Percentiles rank a stretch among this genome's conserved stretches.
Conservation (phyloP, 2,329 filamentous ascomycete species). For the Exserohilum rostratum region DNA sequence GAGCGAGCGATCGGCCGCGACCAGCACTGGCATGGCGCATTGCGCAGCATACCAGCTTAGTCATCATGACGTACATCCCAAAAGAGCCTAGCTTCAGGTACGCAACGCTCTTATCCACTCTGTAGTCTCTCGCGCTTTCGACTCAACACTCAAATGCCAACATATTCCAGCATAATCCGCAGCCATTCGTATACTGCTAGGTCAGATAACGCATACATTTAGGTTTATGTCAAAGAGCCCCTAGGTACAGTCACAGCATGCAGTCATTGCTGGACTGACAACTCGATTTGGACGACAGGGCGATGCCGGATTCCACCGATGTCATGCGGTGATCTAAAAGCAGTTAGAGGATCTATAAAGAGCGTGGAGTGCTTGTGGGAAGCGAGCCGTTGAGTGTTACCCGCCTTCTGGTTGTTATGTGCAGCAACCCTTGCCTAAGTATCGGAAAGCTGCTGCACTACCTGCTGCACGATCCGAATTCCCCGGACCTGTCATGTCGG, state of each 20-base stretch:
- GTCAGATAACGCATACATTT: not conserved
- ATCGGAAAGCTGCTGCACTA: constrained; percentile 16
- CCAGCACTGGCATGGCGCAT: not conserved
- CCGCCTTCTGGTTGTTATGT: constrained; percentile 18
- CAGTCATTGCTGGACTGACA: constrained; percentile 3
- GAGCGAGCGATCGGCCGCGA: constrained; percentile 9
- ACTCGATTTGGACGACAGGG: not conserved
- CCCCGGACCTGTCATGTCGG: constrained; percentile 5
- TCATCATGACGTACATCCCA: constrained; percentile 23
- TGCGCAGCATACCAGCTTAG: constrained; percentile 17
- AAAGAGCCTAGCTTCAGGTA: constrained; percentile 12
- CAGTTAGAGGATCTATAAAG: constrained; percentile 5
- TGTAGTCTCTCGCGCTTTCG: constrained; percentile 12
- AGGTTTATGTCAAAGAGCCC: not conserved
- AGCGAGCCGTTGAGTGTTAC: constrained; percentile 18
- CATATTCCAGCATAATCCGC: constrained; percentile 10
- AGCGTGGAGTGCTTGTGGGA: constrained; percentile 11
- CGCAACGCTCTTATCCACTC: constrained; percentile 9
- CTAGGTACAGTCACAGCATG: not conserved
- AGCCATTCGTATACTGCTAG: not conserved
- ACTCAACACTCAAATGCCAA: constrained; percentile 13
- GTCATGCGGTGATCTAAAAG: constrained; percentile 3
- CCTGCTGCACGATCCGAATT: constrained; percentile 14
- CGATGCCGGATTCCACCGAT: not conserved
- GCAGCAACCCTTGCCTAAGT: constrained; percentile 13